These are phyloP conservation scores for Pleurotus ostreatus DNA, from an alignment of 768 basidiomycete species.

Conservation along the genomic window DNA sequence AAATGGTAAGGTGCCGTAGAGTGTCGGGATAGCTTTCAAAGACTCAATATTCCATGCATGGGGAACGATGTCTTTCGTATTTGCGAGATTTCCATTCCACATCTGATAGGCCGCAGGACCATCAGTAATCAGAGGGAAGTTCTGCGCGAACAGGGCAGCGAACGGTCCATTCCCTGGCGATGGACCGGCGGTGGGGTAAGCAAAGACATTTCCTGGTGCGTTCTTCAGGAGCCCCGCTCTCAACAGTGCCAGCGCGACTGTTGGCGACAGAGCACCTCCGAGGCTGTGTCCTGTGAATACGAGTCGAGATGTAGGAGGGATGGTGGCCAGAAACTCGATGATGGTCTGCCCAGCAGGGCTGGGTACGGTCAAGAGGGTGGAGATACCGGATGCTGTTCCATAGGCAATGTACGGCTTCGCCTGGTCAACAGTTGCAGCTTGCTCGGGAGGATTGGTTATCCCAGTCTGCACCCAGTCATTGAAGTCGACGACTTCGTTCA, in stretches of 20 bases:
- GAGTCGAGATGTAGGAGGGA: neutral
- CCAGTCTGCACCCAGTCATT: neutral
- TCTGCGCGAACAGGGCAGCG: neutral
- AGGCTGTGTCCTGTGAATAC: slow-evolving; percentile 8
- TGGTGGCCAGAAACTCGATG: neutral
- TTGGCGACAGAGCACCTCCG: neutral
- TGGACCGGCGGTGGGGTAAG: neutral
- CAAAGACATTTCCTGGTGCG: neutral
- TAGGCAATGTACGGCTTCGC: neutral
- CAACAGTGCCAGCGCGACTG: neutral
- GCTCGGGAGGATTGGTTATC: neutral
- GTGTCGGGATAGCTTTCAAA: neutral
- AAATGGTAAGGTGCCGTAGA: neutral
- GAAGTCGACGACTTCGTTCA: neutral
- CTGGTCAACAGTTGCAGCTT: neutral
- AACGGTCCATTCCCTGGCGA: neutral
- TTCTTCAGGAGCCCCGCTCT: neutral
- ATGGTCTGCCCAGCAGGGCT: neutral
- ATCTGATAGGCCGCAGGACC: neutral
- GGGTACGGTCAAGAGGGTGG: neutral
- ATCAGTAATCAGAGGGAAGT: neutral
- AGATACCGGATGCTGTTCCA: neutral
- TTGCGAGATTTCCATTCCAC: slow-evolving; percentile 2
- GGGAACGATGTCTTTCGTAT: neutral
- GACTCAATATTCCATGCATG: neutral